Conservation (phyloP, 2,329 filamentous ascomycete species). For the Colletotrichum viniferum region DNA sequence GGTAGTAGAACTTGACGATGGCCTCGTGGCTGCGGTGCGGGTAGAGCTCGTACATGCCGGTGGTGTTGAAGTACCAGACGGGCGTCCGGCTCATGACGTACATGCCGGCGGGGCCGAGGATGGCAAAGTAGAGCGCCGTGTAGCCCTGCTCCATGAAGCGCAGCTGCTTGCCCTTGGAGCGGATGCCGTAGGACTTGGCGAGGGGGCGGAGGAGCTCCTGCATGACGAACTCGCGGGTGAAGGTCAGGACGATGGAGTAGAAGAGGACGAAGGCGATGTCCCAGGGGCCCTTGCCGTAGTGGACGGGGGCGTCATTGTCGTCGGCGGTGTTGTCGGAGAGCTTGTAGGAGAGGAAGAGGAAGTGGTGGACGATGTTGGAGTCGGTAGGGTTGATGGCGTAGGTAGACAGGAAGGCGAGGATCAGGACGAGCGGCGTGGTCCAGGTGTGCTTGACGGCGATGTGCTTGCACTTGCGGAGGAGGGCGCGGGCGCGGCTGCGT, state of each 20-base stretch:
- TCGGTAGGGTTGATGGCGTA: conserved; percentile 68
- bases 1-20: conserved; percentile 75
- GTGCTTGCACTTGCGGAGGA: conserved; percentile 20
- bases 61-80: conserved; percentile 78
- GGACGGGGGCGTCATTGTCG: conserved; percentile 42
- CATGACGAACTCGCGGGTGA: conserved; percentile 79
- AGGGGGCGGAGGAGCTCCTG: conserved; percentile 70
- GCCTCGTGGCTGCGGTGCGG: conserved; percentile 70
- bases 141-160: conserved; percentile 81
- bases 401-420: conserved; percentile 55
- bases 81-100: conserved; percentile 73
- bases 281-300: conserved; percentile 73
- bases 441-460: conserved; percentile 29
- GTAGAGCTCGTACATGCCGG: conserved; percentile 73
- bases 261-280: conserved; percentile 75
- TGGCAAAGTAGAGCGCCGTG: conserved; percentile 72
- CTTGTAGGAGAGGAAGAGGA: conserved; percentile 75
- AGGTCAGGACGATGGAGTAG: conserved; percentile 73
- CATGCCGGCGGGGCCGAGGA: conserved; percentile 70
- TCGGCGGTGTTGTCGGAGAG: conserved; percentile 46
- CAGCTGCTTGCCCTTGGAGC: conserved; percentile 64
- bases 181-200: conserved; percentile 62
- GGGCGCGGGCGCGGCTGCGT: conserved; percentile 14
- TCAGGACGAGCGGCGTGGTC: conserved; percentile 58
- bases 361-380: conserved; percentile 67